A percentile compares a stretch with the other conserved stretches of the same genome.
phyloP scores from a whole-genome alignment of 768 basidiomycete genomes.

The Boletus patriciae region DNA sequence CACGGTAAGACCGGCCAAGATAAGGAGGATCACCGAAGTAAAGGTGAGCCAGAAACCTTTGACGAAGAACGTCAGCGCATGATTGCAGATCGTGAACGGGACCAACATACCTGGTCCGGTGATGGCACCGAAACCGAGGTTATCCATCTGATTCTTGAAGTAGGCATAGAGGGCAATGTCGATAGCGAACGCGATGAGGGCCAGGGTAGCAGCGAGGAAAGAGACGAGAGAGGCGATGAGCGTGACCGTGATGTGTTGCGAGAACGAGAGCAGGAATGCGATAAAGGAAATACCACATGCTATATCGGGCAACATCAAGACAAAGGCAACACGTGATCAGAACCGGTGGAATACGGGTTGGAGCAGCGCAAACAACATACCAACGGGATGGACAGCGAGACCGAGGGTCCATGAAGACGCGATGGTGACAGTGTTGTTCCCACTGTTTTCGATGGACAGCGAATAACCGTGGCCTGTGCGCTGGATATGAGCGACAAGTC shows the following conservation, averaged over 20 bases:
- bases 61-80: not conserved
- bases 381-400: constrained; percentile 72
- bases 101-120: constrained; percentile 59
- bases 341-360: not conserved
- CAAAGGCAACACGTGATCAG: constrained; percentile 6
- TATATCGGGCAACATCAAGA: constrained; percentile 13
- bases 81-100: not conserved
- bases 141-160: constrained; percentile 55
- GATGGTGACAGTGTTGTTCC: constrained; percentile 39
- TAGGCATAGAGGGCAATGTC: constrained; percentile 73
- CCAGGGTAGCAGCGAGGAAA: constrained; percentile 67
- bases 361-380: constrained; percentile 39
- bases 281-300: constrained; percentile 58
- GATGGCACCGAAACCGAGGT: constrained; percentile 45
- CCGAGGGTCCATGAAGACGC: constrained; percentile 68
- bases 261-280: constrained; percentile 63
- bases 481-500: not conserved
- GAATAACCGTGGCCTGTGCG: constrained; percentile 56
- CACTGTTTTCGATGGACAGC: constrained; percentile 31
- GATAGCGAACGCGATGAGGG: constrained; percentile 71
- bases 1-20: constrained; percentile 65
- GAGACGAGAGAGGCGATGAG: constrained; percentile 49
- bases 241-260: constrained; percentile 48
- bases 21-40: constrained; percentile 58
- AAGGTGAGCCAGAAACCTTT: constrained; percentile 78